Evolutionary conservation across 805 yeast species (phyloP).

Genomic region (Yamadazyma nakazawae): DNA sequence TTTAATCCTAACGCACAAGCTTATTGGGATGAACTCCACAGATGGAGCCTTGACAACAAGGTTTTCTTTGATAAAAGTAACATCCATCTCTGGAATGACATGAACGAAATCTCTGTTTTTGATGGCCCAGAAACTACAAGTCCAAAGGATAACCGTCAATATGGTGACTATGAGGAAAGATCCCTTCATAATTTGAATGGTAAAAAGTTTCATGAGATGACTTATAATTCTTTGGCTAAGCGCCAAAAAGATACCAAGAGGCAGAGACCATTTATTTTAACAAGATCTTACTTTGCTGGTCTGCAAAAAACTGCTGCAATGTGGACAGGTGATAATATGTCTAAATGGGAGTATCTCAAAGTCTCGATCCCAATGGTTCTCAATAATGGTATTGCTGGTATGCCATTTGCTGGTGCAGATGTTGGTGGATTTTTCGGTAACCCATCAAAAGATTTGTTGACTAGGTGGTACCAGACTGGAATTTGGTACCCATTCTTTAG

Average conservation of each 20-base stretch:
- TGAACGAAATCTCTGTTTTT: constrained; percentile 96
- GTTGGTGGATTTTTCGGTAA: constrained; percentile 96
- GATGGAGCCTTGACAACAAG: constrained; percentile 37
- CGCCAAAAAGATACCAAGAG: constrained; percentile 44
- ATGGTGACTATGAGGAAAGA: constrained; percentile 83
- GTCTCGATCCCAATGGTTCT: constrained; percentile 85
- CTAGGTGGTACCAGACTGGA: constrained; percentile 96
- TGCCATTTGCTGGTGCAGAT: constrained; percentile 94
- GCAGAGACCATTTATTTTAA: constrained; percentile 79
- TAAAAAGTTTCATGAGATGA: constrained; percentile 72
- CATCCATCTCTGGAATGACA: constrained; percentile 91
- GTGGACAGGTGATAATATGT: constrained; percentile 98
- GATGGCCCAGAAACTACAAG: constrained; percentile 92
- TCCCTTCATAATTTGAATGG: constrained; percentile 89
- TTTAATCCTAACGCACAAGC: constrained; percentile 58
- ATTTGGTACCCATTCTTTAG: constrained; percentile 95
- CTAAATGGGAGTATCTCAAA: constrained; percentile 84
- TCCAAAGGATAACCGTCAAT: constrained; percentile 77
- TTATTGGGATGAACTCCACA: constrained; percentile 59
- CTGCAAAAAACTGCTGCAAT: constrained; percentile 88
- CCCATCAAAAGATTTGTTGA: constrained; percentile 74
- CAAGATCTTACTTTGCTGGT: constrained; percentile 86
- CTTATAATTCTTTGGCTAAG: constrained; percentile 59
- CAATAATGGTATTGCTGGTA: constrained; percentile 76
- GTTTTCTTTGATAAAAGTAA: constrained; percentile 54